Base-by-base conservation (phyloP, 2,329 filamentous ascomycete species). In the Aureobasidium leucospermi region DNA sequence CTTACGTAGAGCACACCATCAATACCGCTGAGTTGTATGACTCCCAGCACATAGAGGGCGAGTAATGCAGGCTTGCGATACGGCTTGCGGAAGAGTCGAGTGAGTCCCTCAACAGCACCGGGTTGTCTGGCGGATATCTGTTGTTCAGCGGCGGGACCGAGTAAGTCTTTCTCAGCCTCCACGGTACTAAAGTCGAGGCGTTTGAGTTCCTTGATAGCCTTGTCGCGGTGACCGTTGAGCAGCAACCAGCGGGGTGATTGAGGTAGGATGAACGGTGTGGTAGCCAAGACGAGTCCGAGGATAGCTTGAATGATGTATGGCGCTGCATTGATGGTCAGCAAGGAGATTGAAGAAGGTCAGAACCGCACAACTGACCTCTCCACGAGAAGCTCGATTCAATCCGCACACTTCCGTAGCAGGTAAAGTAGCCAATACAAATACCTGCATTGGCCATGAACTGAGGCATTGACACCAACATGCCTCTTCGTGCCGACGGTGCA, bases 21-120 rank as follows among this genome's bases (percentile, higher is more conserved):
- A 52, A 86, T 86, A 0, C 84, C 83, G 31, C 76, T 81, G 0
- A 86, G 70, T 64, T 87, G 84, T 34, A 82, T 76, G 75, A 85
- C 82, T 1, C 75, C 78, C 67, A 86, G 78, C 56, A 85, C 68
- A 62, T 85, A 85, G 0, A 82, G 73, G 0, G 78, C 82, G 16
- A 85, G 69, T 0, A 75, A 68, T 0, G 81, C 83, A 2, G 77
- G 74, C 4, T 71, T 71, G 19, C 79, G 74, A 38, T 67, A 67
- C 5, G 64, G 61, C 13, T 62, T 59, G 7, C 63, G 48, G 58
- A 71, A 71, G 1, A 68, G 57, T 32, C 63, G 60, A 8, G 60
- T 51, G n/a, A 69, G 47, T n/a, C 64, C 64, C 61, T 65, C 63
- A 1, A 63, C 39, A 2, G 61, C 34, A 16, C 60, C 60, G 16